Evolutionary conservation across 2,329 filamentous ascomycete genomes (phyloP).

Genomic region (Biscogniauxia marginata): DNA sequence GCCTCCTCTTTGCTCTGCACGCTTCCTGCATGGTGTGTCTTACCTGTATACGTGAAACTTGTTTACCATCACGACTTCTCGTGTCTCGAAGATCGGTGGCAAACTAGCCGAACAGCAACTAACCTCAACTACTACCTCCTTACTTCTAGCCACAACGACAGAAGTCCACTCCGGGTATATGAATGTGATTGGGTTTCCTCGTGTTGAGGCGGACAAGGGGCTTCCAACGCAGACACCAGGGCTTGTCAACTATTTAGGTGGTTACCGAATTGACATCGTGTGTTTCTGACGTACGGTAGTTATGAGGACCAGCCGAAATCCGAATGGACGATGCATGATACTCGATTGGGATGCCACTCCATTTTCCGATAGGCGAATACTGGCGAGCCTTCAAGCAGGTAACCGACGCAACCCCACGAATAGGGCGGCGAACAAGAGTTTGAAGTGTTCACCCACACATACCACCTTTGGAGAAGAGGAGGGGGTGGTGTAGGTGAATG

Average conservation of each 20-base stretch:
- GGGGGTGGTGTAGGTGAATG: slow-evolving; percentile 5
- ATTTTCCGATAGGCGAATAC: neutral
- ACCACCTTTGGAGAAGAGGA: neutral
- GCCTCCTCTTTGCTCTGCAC: too few relatives aligned
- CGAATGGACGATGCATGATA: neutral
- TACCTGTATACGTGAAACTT: neutral
- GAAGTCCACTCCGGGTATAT: too few relatives aligned
- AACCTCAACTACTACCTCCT: too few relatives aligned
- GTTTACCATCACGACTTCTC: neutral
- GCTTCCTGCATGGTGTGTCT: too few relatives aligned
- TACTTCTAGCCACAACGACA: too few relatives aligned
- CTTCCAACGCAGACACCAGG: neutral
- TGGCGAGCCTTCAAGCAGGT: slow-evolving; percentile 12
- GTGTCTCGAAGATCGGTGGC: neutral
- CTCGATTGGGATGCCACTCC: neutral
- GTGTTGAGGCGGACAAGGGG: neutral
- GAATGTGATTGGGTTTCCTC: too few relatives aligned
- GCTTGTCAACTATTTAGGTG: neutral
- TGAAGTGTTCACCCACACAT: neutral
- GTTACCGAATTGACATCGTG: neutral
- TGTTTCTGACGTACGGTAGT: neutral
- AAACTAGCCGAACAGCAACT: too few relatives aligned
- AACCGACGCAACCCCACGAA: slow-evolving; percentile 21
- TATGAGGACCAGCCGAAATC: neutral
- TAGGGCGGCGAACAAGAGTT: slow-evolving; percentile 6